Evolutionary conservation across 345 rosid genomes (phyloP), one percentile per base, ranked within the genome.

Genomic region (Cardamine occulta): DNA sequence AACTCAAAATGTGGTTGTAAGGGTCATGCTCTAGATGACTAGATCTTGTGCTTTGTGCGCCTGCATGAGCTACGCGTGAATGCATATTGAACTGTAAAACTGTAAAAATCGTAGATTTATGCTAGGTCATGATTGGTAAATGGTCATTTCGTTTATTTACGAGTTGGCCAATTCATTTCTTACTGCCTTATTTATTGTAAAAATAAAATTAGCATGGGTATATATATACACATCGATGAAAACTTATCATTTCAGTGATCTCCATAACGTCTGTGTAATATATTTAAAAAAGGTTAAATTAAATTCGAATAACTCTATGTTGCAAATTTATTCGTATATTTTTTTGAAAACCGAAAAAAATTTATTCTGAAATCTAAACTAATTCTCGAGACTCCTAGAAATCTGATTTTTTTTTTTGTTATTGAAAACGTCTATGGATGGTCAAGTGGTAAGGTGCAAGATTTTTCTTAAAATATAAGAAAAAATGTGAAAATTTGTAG

Each of bases 21-120:
- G 13, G 70, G 55, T 40, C 77, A 54, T 73, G 69, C 35, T 70
- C 35, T 24, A 24, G 28, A 28, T 28, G 31, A 73, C 2, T 73
- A 53, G 23, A 63, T 40, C 12, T 63, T 53, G 21, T 63, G 63
- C 44, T 40, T 63, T 42, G 63, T 42, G 28, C 53, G 63, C 9
- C 3, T 53, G 54, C 63, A 54, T 44, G 71, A 63, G 62, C 64
- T 28, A 28, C 77, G 54, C 70, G 55, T 73, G 18, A 54, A 54
- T 54, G 54, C 77, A 53, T 32, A 62, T 8, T 26, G 40, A 62
- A 51, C 10, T 10, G 64, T 63, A 28, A 2, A 28, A 28, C 31
- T 28, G 31, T 28, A 28, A 19, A 29, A 42, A 29, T 9, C n/a
- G 32, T 40, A 18, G n/a, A 14, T 23, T 71, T 34, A 6, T 21